phyloP scores from a whole-genome alignment of 2,329 filamentous ascomycete species.

The Colletotrichum trifolii region DNA sequence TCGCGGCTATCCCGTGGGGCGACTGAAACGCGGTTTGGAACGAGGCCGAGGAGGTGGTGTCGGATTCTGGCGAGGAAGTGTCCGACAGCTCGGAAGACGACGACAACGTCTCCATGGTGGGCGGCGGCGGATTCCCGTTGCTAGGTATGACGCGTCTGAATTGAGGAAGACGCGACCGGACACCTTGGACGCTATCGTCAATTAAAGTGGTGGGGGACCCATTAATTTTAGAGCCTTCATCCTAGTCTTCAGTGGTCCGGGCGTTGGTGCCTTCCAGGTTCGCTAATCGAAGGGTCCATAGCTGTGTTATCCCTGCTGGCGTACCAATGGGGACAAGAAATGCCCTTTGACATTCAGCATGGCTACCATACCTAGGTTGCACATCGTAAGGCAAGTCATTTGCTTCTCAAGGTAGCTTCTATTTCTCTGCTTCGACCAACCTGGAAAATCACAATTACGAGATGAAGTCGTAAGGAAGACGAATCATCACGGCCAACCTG shows the following conservation, averaged over 20 bases:
- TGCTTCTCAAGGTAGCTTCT: too few relatives aligned
- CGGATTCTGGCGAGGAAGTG: conserved; percentile 2
- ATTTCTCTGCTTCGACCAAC: too few relatives aligned
- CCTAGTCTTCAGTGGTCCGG: conserved; percentile 5
- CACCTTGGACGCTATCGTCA: conserved; percentile 13
- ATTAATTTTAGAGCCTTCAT: conserved; percentile 5
- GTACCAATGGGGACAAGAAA: too few relatives aligned
- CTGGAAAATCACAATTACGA: too few relatives aligned
- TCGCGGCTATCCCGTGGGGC: not conserved
- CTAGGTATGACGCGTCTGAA: conserved; percentile 30
- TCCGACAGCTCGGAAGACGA: conserved; percentile 3
- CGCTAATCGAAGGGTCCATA: not conserved
- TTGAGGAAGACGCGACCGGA: conserved; percentile 24
- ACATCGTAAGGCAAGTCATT: too few relatives aligned
- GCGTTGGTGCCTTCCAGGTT: not conserved
- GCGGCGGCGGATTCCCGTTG: not conserved
- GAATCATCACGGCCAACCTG: too few relatives aligned
- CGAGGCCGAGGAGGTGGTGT: conserved; percentile 24
- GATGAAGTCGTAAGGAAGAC: too few relatives aligned
- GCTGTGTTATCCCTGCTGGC: not conserved
- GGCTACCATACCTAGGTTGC: too few relatives aligned
- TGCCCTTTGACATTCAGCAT: too few relatives aligned
- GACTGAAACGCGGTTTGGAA: conserved; percentile 31
- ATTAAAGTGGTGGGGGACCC: conserved; percentile 26
- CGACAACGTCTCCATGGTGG: conserved; percentile 11